Evolutionary conservation across 2,329 filamentous ascomycete genomes (phyloP).

Genomic region (Xylariaceae sp.): DNA sequence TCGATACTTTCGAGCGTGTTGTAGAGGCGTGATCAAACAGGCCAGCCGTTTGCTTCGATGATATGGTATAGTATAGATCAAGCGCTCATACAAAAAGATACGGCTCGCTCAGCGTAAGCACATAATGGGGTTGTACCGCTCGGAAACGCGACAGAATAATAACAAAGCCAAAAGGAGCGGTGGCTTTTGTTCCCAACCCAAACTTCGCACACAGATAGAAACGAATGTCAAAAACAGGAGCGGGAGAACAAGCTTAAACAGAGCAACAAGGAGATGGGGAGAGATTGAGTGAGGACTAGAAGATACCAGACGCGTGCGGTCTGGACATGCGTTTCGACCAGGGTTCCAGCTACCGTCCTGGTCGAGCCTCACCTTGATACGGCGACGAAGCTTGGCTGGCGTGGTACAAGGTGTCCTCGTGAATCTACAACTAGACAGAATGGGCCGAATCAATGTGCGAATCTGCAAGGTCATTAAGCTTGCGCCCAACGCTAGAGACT

Average conservation of each 20-base stretch:
- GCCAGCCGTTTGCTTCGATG: background rate
- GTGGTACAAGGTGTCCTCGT: too few relatives aligned
- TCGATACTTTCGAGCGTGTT: too few relatives aligned
- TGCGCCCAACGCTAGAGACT: constrained; percentile 1
- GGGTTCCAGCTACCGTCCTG: background rate
- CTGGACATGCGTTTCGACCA: constrained; percentile 16
- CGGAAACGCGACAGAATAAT: too few relatives aligned
- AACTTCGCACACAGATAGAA: background rate
- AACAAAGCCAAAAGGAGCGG: too few relatives aligned
- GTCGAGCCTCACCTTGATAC: background rate
- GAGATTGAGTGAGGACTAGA: background rate
- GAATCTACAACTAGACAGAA: too few relatives aligned
- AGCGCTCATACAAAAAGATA: too few relatives aligned
- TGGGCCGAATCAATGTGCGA: too few relatives aligned
- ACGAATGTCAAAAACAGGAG: constrained; percentile 1
- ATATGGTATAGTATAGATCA: too few relatives aligned
- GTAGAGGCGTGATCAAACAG: background rate
- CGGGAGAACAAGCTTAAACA: background rate
- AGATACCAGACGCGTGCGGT: constrained; percentile 9
- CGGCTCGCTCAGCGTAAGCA: too few relatives aligned
- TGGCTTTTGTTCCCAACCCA: too few relatives aligned
- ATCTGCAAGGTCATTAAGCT: background rate
- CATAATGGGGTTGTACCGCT: too few relatives aligned
- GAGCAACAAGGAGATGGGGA: background rate
- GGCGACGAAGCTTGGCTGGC: too few relatives aligned